Conservation (phyloP, 495 filamentous ascomycete genomes). For the Clohesyomyces aquaticus region DNA sequence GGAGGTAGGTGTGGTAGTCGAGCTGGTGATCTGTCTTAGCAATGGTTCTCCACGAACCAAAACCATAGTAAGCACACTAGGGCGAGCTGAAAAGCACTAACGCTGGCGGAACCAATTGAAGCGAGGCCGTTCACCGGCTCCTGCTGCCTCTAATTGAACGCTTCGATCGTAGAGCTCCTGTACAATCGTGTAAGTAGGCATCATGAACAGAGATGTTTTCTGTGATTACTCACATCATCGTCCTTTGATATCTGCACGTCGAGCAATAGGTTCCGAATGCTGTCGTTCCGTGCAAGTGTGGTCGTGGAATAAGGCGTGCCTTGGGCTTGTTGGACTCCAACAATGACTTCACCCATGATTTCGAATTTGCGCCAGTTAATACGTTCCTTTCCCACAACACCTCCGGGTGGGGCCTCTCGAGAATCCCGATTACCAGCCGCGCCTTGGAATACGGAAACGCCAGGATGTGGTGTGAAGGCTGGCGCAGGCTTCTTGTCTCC, state of each 20-base stretch:
- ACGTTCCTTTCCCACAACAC: constrained; percentile 50
- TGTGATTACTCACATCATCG: constrained; percentile 58
- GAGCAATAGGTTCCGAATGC: constrained; percentile 69
- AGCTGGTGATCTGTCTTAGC: constrained; percentile 18
- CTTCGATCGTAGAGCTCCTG: constrained; percentile 67
- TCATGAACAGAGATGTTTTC: not conserved
- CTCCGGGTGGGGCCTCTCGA: constrained; percentile 37
- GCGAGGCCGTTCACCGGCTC: constrained; percentile 30
- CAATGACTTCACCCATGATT: constrained; percentile 87
- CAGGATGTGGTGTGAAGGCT: constrained; percentile 32
- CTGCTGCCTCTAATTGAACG: constrained; percentile 54
- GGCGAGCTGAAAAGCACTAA: constrained; percentile 32
- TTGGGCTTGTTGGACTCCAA: constrained; percentile 89
- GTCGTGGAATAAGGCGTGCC: constrained; percentile 78
- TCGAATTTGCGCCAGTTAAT: constrained; percentile 99
- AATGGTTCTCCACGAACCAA: constrained; percentile 3
- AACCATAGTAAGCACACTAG: constrained; percentile 9
- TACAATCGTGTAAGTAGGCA: not conserved
- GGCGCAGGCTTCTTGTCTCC: constrained; percentile 55
- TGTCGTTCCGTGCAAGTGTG: constrained; percentile 67
- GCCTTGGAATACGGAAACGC: constrained; percentile 31
- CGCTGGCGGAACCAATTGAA: constrained; percentile 43
- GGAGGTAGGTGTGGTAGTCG: constrained; percentile 10
- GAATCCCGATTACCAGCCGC: constrained; percentile 33
- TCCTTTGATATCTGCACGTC: constrained; percentile 63